Conservation (phyloP, 345 rosid species). For the Rubroshorea leprosula region DNA sequence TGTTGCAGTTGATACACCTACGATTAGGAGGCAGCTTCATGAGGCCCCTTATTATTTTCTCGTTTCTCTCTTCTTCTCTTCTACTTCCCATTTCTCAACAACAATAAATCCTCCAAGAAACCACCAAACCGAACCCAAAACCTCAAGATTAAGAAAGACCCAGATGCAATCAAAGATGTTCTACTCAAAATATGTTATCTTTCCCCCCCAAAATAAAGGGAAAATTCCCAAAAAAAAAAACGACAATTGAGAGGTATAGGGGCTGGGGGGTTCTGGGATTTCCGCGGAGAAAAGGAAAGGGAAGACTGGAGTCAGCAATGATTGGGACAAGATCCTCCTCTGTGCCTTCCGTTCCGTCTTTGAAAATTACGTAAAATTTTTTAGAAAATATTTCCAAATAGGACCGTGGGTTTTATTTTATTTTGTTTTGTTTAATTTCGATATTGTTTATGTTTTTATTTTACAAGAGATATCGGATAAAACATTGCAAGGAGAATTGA, state of each 20-base stretch:
- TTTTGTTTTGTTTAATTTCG: too few relatives aligned
- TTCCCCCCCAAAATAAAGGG: neutral
- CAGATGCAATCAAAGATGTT: neutral
- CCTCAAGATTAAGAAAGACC: conserved; percentile 1
- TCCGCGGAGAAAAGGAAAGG: neutral
- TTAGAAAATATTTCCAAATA: too few relatives aligned
- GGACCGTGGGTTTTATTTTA: too few relatives aligned
- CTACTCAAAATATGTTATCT: neutral
- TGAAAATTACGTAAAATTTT: too few relatives aligned
- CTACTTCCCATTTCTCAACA: conserved; percentile 67
- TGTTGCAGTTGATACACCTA: conserved; percentile 92
- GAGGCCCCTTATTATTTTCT: conserved; percentile 93
- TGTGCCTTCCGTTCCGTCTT: too few relatives aligned
- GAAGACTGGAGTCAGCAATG: neutral
- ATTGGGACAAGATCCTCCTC: neutral
- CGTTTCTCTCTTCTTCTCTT: conserved; percentile 89
- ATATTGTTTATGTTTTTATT: too few relatives aligned
- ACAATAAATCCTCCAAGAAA: conserved; percentile 11
- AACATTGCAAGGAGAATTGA: too few relatives aligned
- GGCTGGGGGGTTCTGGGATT: conserved; percentile 14
- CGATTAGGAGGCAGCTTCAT: conserved; percentile 99
- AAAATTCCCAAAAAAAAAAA: neutral
- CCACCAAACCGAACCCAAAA: conserved; percentile 5
- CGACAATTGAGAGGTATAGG: neutral
- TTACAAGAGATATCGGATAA: too few relatives aligned